Conservation (phyloP, 116 monocot species). For the Dioscorea cayenensis region DNA sequence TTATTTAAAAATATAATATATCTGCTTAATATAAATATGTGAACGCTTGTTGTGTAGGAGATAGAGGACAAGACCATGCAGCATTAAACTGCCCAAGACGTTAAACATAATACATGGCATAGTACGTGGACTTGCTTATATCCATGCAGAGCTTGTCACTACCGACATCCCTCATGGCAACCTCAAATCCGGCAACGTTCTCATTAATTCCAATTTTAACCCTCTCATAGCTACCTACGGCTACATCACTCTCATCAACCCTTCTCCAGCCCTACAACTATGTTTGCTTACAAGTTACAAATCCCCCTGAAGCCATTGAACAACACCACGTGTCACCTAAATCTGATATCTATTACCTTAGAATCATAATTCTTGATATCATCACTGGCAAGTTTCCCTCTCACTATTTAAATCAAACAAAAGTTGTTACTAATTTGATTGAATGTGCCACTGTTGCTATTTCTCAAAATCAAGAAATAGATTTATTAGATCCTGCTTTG, state of each 20-base stretch:
- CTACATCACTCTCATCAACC: constrained; percentile 45
- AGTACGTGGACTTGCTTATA: constrained; percentile 42
- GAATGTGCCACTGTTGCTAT: constrained; percentile 41
- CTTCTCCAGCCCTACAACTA: constrained; percentile 20
- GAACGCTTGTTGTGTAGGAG: constrained; percentile 17
- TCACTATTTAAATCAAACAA: constrained; percentile 52
- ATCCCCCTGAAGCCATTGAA: constrained; percentile 58
- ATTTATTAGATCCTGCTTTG: constrained; percentile 57
- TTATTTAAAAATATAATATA: too few species aligned
- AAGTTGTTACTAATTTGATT: constrained; percentile 67
- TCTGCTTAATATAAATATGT: too few species aligned
- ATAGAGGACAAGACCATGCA: constrained; percentile 40
- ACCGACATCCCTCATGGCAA: constrained; percentile 73
- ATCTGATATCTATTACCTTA: constrained; percentile 89
- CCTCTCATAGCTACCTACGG: constrained; percentile 83
- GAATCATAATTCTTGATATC: constrained; percentile 76
- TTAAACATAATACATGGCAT: constrained; percentile 53
- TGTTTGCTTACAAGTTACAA: constrained; percentile 59
- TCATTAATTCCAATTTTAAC: constrained; percentile 47
- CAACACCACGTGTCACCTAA: constrained; percentile 36
- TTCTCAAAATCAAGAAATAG: constrained; percentile 31
- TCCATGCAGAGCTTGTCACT: constrained; percentile 48
- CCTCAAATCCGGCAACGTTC: constrained; percentile 79
- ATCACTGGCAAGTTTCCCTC: constrained; percentile 81
- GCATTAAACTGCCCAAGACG: constrained; percentile 69